Evolutionary conservation across 2,329 filamentous ascomycete genomes (phyloP).

Genomic region (Neonectria neomacrospora): DNA sequence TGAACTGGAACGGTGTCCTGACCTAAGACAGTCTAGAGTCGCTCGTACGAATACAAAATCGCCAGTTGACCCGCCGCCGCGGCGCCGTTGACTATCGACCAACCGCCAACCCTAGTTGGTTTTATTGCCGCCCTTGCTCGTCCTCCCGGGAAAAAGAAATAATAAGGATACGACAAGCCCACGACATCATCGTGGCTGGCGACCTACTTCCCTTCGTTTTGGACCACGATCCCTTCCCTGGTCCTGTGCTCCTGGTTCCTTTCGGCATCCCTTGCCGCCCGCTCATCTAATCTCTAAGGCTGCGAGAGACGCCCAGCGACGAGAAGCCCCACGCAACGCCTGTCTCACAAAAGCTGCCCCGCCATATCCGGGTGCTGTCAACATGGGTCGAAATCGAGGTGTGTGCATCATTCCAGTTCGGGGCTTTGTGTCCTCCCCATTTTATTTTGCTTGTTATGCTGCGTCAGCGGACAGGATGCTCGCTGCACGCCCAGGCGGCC

Average conservation of each 20-base stretch:
- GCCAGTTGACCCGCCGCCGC: conserved; percentile 21
- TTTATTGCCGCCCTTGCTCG: conserved; percentile 17
- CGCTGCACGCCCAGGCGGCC: conserved; percentile 13
- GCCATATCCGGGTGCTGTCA: conserved; percentile 41
- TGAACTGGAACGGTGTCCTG: conserved; percentile 41
- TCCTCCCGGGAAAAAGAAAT: conserved; percentile 7
- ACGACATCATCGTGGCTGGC: conserved; percentile 40
- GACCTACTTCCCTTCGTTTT: conserved; percentile 27
- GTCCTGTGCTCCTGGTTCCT: conserved; percentile 3
- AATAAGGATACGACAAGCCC: conserved; percentile 29
- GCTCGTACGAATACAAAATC: conserved; percentile 39
- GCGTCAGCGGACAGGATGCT: conserved; percentile 14
- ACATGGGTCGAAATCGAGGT: conserved; percentile 67
- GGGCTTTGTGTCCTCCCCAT: conserved; percentile 25
- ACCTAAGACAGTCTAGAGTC: conserved; percentile 41
- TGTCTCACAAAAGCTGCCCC: conserved; percentile 40
- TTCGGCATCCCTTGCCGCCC: conserved; percentile 10
- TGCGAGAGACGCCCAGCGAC: conserved; percentile 10
- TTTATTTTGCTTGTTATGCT: conserved; percentile 9
- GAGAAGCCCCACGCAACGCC: conserved; percentile 19
- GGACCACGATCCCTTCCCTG: conserved; percentile 10
- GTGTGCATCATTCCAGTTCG: conserved; percentile 50
- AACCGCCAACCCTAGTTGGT: conserved; percentile 25
- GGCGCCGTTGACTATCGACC: conserved; percentile 5
- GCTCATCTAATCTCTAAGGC: conserved; percentile 4